Evolutionary conservation across 139 green algal species (phyloP).

Genomic region (Chlorella sp.): DNA sequence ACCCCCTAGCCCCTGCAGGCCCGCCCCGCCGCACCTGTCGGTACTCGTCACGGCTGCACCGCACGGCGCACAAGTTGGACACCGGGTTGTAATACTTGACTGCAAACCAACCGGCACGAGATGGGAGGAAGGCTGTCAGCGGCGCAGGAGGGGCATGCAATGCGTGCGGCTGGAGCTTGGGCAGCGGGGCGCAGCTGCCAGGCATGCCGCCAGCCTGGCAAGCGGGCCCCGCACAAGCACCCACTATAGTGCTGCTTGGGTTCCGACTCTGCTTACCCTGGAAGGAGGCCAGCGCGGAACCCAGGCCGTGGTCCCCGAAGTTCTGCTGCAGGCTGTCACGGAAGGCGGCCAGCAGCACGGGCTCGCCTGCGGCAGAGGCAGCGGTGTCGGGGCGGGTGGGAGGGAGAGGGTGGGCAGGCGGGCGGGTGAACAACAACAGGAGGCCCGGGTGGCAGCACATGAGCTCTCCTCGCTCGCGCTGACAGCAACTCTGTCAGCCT

Average conservation of each 20-base stretch:
- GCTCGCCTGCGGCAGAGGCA: slow-evolving; percentile 35
- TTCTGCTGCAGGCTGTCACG: slow-evolving; percentile 49
- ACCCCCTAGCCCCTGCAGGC: not conserved
- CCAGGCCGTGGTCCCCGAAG: slow-evolving; percentile 57
- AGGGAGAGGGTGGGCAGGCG: not conserved
- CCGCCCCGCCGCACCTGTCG: slow-evolving; percentile 25
- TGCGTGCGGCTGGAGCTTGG: not conserved
- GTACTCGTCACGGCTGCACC: slow-evolving; percentile 50
- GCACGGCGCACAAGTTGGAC: slow-evolving; percentile 42
- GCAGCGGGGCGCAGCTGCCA: not conserved
- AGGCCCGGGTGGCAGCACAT: no score
- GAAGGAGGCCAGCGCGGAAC: slow-evolving; percentile 35
- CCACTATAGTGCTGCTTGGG: not conserved
- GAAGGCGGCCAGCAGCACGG: slow-evolving; percentile 31
- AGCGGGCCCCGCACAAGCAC: not conserved
- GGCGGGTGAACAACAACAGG: not conserved
- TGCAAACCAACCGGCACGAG: not conserved
- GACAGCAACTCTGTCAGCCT: not conserved
- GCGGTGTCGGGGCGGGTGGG: not conserved
- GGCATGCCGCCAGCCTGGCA: not conserved
- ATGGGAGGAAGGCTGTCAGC: no score
- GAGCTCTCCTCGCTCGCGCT: not conserved
- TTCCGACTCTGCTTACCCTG: slow-evolving; percentile 21
- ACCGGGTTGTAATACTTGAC: slow-evolving; percentile 63
- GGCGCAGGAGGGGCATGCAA: not conserved